Base-by-base conservation (phyloP, 2,329 filamentous ascomycete genomes). In the Sporothrix inflata region DNA sequence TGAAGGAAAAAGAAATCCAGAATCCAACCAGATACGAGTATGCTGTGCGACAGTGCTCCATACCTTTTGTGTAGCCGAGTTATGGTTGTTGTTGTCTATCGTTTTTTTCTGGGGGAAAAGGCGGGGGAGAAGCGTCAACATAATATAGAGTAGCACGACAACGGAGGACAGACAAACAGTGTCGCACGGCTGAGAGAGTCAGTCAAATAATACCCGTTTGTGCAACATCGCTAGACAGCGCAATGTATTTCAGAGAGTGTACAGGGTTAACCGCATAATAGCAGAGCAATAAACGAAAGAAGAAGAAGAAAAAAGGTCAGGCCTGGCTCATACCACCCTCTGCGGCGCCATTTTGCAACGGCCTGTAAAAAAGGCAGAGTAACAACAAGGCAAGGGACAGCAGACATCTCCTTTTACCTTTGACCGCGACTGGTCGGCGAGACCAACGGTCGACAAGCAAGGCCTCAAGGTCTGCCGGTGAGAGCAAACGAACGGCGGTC, bases 141-240 rank as follows among this genome's bases (percentile, higher is more conserved):
- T 21, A 49, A 7, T 16, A 16, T 3, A n/a, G n/a, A n/a, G n/a
- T 14, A 45, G 11, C 40, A 14, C 40, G 16, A 9, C 40, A 45
- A 34, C 53, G 21, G 19, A n/a, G n/a, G n/a, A n/a, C n/a, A n/a
- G n/a, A n/a, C n/a, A n/a, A 42, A 9, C 34, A 63, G 38, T n/a
- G 34, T 42, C 30, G 30, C 34, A 61, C 19, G 34, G 55, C 30
- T 19, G 55, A 40, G 55, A 65, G 60, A 65, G 60, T 65, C 60
- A 65, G 38, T 27, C 38, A 65, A 27, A 45, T 27, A 38, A 27
- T 40, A 40, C 12, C n/a, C 34, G 60, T 27, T n/a, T 45, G 38
- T 65, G 21, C 60, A 42, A 16, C 60, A 24, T 65, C 21, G 53
- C 53, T 34, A 57, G 53, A n/a, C n/a, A n/a, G n/a, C n/a, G n/a